Base-by-base conservation (phyloP, 495 filamentous ascomycete genomes). In the Bryoglossum gracile region DNA sequence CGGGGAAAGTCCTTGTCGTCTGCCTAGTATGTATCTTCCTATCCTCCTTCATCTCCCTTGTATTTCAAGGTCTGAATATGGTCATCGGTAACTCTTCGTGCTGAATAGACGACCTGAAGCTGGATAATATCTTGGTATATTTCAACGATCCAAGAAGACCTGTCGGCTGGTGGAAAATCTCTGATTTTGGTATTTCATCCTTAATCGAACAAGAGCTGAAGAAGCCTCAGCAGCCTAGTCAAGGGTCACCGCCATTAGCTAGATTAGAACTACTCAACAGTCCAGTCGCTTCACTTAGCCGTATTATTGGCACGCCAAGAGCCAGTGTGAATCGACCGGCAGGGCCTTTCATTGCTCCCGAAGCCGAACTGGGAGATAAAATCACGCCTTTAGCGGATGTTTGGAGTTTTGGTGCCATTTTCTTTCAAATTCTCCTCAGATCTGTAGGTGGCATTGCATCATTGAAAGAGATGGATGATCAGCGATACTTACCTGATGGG, bases 101-200 rank as follows among this genome's bases (percentile, higher is more conserved):
- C n/a, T n/a, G n/a, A n/a, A n/a, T n/a, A n/a, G n/a, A n/a, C n/a
- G 61, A 63, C 25, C 35, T 63, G 3, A 63, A 63, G 36, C 55
- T 51, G 0, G 47, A 51, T 0, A 63, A 63, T 46, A 57, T 63
- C 21, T 49, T 63, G 0, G 42, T 63, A 0, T 61, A 46, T 36
- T 17, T 4, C 13, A 21, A 38, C 9, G n/a, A 45, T 3, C 3
- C 33, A 11, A 14, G 13, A 6, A n/a, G n/a, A n/a, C 21, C 33
- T 23, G 50, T 57, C 8, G 57, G 60, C 6, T 51, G 52, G 22
- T 63, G 60, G 60, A 60, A 51, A 43, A 63, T 63, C n/a, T 36
- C 54, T 1, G 57, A 63, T 43, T 63, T 63, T 37, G 57, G 60
- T 1, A 55, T 58, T 16, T 60, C 60, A 14, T 40, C 37, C 2